Conservation (phyloP, 164 flowering plant species). For the Stephania japonica region DNA sequence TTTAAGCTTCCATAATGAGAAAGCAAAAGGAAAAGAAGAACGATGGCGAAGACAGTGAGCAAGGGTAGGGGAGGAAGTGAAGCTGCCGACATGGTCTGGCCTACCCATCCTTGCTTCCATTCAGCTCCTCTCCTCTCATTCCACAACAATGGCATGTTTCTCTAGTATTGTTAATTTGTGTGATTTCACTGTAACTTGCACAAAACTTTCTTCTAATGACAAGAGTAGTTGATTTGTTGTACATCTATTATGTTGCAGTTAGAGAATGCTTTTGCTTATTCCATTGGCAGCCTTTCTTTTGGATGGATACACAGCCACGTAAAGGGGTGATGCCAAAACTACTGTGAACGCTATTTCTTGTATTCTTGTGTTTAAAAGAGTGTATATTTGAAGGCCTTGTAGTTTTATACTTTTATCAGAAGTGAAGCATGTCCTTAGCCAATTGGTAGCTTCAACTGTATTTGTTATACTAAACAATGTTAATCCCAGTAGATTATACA, state of each 20-base stretch:
- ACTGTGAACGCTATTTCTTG: neutral
- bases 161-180: neutral
- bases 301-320: neutral
- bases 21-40: slow-evolving; percentile 7
- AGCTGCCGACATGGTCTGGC: slow-evolving; percentile 35
- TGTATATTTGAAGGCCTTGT: neutral
- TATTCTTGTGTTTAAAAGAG: neutral
- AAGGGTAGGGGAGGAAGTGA: slow-evolving; percentile 55
- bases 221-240: neutral
- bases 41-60: slow-evolving; percentile 37
- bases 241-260: neutral
- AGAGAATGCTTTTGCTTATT: slow-evolving; percentile 11
- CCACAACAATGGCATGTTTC: slow-evolving; percentile 39
- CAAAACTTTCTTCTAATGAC: neutral
- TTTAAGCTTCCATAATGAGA: slow-evolving; percentile 24
- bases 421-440: neutral
- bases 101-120: slow-evolving; percentile 63
- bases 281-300: neutral
- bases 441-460: neutral
- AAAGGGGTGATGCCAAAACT: slow-evolving; percentile 9
- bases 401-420: neutral
- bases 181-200: neutral
- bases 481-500: too few species aligned
- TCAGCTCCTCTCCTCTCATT: slow-evolving; percentile 49
- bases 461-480: neutral